Conservation (phyloP, 2,329 filamentous ascomycete genomes). For the Aureobasidium leucospermi region DNA sequence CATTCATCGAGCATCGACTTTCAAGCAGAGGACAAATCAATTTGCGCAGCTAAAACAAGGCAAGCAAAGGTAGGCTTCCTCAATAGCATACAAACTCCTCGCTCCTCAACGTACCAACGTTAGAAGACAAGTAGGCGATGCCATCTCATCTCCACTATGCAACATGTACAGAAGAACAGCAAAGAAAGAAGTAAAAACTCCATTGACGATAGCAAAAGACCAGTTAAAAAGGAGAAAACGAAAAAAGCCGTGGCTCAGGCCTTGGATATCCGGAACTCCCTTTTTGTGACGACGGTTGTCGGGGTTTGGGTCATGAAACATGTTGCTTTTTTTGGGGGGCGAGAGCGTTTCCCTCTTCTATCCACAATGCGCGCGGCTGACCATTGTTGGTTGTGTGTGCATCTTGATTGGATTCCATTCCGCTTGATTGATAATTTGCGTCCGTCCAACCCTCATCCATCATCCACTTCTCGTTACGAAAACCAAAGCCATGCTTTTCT, state of each 20-base stretch:
- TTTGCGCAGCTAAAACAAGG: conserved; percentile 13
- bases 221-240: conserved; percentile 10
- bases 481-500: conserved; percentile 14
- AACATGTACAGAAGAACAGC: conserved; percentile 16
- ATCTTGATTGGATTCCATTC: conserved; percentile 15
- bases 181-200: conserved; percentile 14
- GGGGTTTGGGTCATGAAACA: conserved; percentile 16
- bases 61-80: conserved; percentile 41
- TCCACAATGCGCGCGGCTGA: conserved; percentile 18
- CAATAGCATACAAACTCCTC: conserved; percentile 28
- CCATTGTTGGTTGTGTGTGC: conserved; percentile 11
- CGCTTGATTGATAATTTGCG: conserved; percentile 17
- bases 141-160: conserved; percentile 25
- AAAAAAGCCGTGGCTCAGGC: conserved; percentile 11
- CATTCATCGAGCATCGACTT: background rate
- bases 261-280: conserved; percentile 22
- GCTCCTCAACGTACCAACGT: conserved; percentile 15
- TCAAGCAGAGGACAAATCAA: conserved; percentile 12
- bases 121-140: conserved; percentile 19
- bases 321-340: conserved; percentile 16
- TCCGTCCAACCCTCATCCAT: conserved; percentile 11
- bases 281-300: conserved; percentile 14
- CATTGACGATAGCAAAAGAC: conserved; percentile 15
- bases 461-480: conserved; percentile 13
- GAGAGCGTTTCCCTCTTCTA: conserved; percentile 21